These are phyloP conservation scores for Plenodomus tracheiphilus DNA, from an alignment of 2,329 filamentous ascomycete genomes.

Conservation along the genomic window DNA sequence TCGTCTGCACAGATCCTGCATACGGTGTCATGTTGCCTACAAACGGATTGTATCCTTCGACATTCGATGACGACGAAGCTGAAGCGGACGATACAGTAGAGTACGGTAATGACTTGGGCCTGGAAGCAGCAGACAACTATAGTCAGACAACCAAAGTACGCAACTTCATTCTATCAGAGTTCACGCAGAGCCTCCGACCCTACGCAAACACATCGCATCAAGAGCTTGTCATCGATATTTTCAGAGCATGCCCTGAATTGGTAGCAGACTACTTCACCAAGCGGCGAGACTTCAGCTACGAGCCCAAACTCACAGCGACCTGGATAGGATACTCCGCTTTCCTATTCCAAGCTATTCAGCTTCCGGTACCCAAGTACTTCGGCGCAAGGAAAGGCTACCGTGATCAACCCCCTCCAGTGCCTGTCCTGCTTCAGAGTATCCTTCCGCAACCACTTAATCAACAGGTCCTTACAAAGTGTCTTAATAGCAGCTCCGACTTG, in stretches of 20 bases:
- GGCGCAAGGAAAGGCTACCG: conserved; percentile 67
- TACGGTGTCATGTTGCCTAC: conserved; percentile 77
- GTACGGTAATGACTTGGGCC: conserved; percentile 61
- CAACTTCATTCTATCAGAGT: conserved; percentile 77
- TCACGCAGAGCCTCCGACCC: conserved; percentile 77
- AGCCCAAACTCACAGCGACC: conserved; percentile 87
- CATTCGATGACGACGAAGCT: conserved; percentile 60
- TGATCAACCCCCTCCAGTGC: conserved; percentile 73
- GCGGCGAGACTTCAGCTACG: conserved; percentile 77
- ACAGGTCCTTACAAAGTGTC: conserved; percentile 75
- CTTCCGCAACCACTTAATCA: conserved; percentile 81
- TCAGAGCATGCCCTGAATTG: conserved; percentile 80
- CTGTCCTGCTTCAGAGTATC: conserved; percentile 81
- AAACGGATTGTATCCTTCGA: conserved; percentile 81
- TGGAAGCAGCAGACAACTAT: conserved; percentile 72
- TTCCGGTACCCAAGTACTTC: conserved; percentile 73
- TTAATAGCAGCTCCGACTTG: conserved; percentile 76
- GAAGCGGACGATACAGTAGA: conserved; percentile 48
- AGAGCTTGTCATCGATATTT: conserved; percentile 78
- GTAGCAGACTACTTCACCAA: conserved; percentile 84
- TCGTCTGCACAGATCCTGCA: conserved; percentile 72
- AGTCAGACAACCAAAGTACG: conserved; percentile 73
- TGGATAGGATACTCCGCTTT: conserved; percentile 96
- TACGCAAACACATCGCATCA: conserved; percentile 81
- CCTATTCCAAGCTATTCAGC: conserved; percentile 76